Evolutionary conservation across 306 rosid species (phyloP).

Genomic region (Sicyos baderoa): DNA sequence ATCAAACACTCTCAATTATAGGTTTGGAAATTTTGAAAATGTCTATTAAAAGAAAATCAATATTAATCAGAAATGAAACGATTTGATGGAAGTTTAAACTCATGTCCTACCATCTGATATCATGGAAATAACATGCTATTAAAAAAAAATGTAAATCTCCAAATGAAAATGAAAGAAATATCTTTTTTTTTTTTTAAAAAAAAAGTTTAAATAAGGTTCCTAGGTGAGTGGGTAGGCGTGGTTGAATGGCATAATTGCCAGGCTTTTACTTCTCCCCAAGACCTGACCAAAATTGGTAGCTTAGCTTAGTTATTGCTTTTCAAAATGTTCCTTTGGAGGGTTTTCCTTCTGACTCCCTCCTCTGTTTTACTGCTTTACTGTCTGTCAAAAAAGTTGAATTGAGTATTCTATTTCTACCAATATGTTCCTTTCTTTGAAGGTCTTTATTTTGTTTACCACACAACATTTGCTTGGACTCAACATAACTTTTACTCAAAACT

Average conservation of each 20-base stretch:
- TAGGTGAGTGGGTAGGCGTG: conserved; percentile 13
- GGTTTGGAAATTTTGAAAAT: too few species aligned
- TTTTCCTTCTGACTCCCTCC: conserved; percentile 8
- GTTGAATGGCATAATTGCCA: conserved; percentile 8
- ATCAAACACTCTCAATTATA: too few species aligned
- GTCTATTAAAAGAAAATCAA: too few species aligned
- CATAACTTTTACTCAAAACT: not conserved
- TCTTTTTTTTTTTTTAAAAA: too few species aligned
- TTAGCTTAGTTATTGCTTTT: not conserved
- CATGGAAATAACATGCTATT: too few species aligned
- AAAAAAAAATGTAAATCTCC: too few species aligned
- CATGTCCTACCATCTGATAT: too few species aligned
- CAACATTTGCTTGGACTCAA: not conserved
- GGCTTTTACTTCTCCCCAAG: not conserved
- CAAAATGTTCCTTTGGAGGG: conserved; percentile 12
- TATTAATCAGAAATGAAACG: too few species aligned
- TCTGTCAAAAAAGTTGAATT: not conserved
- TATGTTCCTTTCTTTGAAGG: not conserved
- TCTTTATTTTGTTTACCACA: conserved; percentile 2
- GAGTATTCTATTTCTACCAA: conserved; percentile 5
- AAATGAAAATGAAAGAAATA: too few species aligned
- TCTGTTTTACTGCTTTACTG: conserved; percentile 15
- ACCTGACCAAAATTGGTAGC: conserved; percentile 7
- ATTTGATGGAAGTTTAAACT: too few species aligned
- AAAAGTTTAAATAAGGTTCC: too few species aligned